These are phyloP conservation scores for Rhizoclosmatium sp. DNA, from an alignment of 192 early-diverging fungal species.

Conservation along the genomic window DNA sequence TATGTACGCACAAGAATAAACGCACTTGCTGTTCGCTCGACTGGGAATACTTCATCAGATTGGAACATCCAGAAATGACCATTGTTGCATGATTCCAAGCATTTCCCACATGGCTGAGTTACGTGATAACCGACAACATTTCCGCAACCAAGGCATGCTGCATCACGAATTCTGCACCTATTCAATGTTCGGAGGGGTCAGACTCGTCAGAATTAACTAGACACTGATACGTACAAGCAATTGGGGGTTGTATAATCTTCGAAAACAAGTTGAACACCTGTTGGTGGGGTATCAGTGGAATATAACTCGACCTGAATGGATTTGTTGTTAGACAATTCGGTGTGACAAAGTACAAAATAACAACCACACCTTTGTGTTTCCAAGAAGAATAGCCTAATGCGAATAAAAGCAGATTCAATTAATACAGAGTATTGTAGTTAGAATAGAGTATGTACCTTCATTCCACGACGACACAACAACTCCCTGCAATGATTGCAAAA, in stretches of 20 bases:
- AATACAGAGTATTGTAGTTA: neutral
- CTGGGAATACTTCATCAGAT: conserved; percentile 51
- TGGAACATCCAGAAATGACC: conserved; percentile 68
- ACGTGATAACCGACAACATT: conserved; percentile 70
- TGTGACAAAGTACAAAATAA: conserved; percentile 2
- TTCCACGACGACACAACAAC: conserved; percentile 58
- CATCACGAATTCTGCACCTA: conserved; percentile 61
- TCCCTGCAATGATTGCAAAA: conserved; percentile 56
- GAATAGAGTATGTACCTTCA: conserved; percentile 44
- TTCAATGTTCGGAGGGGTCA: neutral
- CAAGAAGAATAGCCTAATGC: conserved; percentile 58
- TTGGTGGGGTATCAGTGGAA: conserved; percentile 63
- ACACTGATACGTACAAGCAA: conserved; percentile 45
- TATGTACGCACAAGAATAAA: neutral
- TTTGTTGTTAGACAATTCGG: neutral
- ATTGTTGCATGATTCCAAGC: conserved; percentile 68
- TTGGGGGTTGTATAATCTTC: conserved; percentile 63
- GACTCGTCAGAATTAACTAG: neutral
- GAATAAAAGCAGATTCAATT: neutral
- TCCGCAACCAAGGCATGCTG: conserved; percentile 63
- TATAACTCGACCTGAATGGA: conserved; percentile 56
- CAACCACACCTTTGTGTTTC: conserved; percentile 50
- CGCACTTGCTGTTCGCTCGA: conserved; percentile 39
- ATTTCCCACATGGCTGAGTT: conserved; percentile 62
- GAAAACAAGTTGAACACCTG: conserved; percentile 60